Percentiles rank a stretch among this genome's conserved stretches.
These are phyloP conservation scores for Starmerella riodocensis DNA, from an alignment of 805 yeast genomes.

Conservation along the genomic window DNA sequence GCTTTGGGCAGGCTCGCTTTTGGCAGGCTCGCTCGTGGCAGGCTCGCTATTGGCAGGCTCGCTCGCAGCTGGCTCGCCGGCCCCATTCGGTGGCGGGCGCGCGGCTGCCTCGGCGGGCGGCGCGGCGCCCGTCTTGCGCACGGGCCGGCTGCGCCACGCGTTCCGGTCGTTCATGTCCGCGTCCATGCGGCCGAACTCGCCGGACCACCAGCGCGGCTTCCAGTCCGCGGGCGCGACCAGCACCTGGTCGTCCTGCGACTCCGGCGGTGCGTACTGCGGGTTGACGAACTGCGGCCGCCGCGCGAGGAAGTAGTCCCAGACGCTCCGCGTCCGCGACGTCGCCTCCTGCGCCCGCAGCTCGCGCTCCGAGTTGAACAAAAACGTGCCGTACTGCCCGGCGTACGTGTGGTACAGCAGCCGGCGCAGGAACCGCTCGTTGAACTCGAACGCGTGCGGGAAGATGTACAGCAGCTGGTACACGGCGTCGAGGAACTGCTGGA, in stretches of 20 bases:
- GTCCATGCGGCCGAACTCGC: conserved; percentile 62
- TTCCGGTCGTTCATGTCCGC: conserved; percentile 43
- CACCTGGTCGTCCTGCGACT: conserved; percentile 18
- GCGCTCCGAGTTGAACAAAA: conserved; percentile 59
- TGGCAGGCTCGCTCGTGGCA: not conserved
- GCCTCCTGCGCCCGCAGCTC: conserved; percentile 41
- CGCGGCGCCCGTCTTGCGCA: not conserved
- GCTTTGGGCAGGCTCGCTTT: not conserved
- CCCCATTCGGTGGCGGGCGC: not conserved
- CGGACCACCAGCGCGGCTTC: conserved; percentile 66
- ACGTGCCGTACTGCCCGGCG: conserved; percentile 92
- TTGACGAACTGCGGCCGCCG: conserved; percentile 58
- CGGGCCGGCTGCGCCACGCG: conserved; percentile 21
- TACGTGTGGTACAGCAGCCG: conserved; percentile 75
- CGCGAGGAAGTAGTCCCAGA: conserved; percentile 87
- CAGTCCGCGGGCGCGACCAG: conserved; percentile 11
- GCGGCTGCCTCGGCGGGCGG: not conserved
- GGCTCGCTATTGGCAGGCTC: not conserved
- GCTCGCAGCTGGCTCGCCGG: not conserved
- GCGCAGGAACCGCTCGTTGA: conserved; percentile 75
- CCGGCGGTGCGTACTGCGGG: conserved; percentile 28
- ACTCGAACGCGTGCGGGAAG: conserved; percentile 64
- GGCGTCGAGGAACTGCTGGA: conserved; percentile 87
- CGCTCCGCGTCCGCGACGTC: conserved; percentile 48
- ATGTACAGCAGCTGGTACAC: conserved; percentile 67